phyloP scores from a whole-genome alignment of 768 basidiomycete genomes.

The Lentinula lateritia region DNA sequence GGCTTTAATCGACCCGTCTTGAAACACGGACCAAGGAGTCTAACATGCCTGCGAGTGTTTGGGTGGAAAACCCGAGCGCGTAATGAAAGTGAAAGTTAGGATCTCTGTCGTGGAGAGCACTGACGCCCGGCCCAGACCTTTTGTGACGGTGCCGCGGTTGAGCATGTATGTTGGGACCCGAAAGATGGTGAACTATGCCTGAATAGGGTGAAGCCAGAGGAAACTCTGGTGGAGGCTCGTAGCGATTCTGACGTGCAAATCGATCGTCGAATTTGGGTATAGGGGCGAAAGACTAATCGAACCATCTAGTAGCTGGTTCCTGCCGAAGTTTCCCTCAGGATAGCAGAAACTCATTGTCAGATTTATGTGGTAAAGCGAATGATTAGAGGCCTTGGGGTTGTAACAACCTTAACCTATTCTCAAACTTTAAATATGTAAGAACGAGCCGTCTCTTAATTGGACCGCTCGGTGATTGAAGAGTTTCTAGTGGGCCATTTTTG shows the following conservation, averaged over 20 bases:
- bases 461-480: conserved; percentile 79
- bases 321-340: conserved; percentile 81
- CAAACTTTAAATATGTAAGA: conserved; percentile 85
- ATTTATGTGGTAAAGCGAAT: conserved; percentile 78
- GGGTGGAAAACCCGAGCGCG: too few species aligned
- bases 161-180: conserved; percentile 84
- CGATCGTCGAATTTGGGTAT: conserved; percentile 94
- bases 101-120: conserved; percentile 68
- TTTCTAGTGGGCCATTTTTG: conserved; percentile 80
- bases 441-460: conserved; percentile 77
- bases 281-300: conserved; percentile 96
- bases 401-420: conserved; percentile 83
- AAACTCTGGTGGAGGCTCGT: conserved; percentile 95
- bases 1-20: too few species aligned
- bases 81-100: too few species aligned
- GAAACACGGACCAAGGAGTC: too few species aligned
- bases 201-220: conserved; percentile 90
- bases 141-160: conserved; percentile 71
- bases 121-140: conserved; percentile 72
- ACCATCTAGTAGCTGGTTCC: conserved; percentile 93
- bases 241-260: conserved; percentile 97
- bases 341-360: conserved; percentile 50
- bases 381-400: conserved; percentile 89
- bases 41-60: too few species aligned
- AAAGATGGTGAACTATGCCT: conserved; percentile 86